Evolutionary conservation across 179 eudicot species (phyloP).

Genomic region (Camellia oleifera): DNA sequence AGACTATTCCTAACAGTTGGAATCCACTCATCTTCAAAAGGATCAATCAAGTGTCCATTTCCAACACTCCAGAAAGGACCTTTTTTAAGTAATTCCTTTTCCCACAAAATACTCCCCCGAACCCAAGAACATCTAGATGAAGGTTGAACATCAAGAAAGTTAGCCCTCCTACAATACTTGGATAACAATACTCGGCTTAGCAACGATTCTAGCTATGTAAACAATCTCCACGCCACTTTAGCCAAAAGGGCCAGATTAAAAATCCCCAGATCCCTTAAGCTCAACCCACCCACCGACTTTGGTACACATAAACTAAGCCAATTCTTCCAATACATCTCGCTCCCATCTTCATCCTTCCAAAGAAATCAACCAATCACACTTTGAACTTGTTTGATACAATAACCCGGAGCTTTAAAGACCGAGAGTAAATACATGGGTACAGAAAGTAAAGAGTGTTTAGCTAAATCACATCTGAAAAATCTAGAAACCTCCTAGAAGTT

Average conservation of each 20-base stretch:
- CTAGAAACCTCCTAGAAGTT: too few relatives aligned
- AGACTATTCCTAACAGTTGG: not conserved
- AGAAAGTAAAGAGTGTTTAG: too few relatives aligned
- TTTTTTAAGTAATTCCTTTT: not conserved
- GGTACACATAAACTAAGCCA: not conserved
- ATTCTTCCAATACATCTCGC: not conserved
- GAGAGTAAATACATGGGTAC: too few relatives aligned
- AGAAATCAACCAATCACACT: not conserved
- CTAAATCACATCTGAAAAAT: too few relatives aligned
- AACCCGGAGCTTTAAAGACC: not conserved
- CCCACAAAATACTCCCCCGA: not conserved
- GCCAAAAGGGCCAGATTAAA: not conserved
- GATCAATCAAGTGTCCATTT: not conserved
- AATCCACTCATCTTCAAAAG: not conserved
- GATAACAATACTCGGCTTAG: not conserved
- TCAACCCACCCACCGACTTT: not conserved
- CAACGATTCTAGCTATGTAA: not conserved
- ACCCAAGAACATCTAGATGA: not conserved
- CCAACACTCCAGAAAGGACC: not conserved
- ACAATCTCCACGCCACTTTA: not conserved
- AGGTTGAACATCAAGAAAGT: not conserved
- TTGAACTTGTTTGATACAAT: not conserved
- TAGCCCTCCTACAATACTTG: not conserved
- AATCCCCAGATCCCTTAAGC: not conserved
- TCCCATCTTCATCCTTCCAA: not conserved